These are phyloP conservation scores for Diaporthe vexans DNA, from an alignment of 2,329 filamentous ascomycete genomes.

Conservation along the genomic window DNA sequence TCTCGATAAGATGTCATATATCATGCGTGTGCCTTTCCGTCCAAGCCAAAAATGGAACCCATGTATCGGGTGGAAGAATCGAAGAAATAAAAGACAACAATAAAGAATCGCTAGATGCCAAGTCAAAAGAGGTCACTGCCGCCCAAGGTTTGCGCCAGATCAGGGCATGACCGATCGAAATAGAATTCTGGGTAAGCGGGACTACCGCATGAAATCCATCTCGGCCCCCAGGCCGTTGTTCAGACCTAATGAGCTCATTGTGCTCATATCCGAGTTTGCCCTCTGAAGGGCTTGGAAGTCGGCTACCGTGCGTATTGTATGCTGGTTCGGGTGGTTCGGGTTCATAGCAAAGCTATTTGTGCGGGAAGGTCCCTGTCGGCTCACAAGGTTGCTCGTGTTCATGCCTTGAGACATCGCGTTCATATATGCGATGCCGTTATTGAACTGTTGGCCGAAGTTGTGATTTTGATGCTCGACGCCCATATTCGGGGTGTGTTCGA, in stretches of 20 bases:
- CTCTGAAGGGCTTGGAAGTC: slow-evolving; percentile 66
- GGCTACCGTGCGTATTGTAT: slow-evolving; percentile 58
- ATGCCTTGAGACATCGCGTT: slow-evolving; percentile 43
- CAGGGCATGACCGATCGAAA: neutral
- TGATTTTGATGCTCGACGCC: slow-evolving; percentile 51
- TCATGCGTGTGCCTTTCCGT: slow-evolving; percentile 8
- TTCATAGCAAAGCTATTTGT: slow-evolving; percentile 57
- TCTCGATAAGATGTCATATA: slow-evolving; percentile 23
- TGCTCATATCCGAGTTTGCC: slow-evolving; percentile 56
- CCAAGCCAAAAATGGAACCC: neutral
- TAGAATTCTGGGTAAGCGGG: neutral
- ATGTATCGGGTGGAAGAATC: neutral
- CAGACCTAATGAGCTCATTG: slow-evolving; percentile 53
- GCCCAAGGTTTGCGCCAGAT: neutral
- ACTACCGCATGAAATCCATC: slow-evolving; percentile 53
- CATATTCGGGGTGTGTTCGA: slow-evolving; percentile 52
- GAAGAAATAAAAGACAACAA: neutral
- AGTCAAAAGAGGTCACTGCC: neutral
- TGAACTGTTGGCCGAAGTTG: slow-evolving; percentile 46
- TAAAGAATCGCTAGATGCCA: slow-evolving; percentile 27
- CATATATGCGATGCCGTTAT: slow-evolving; percentile 45
- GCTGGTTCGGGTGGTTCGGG: slow-evolving; percentile 50
- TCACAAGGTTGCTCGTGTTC: slow-evolving; percentile 47
- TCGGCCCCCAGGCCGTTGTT: slow-evolving; percentile 51
- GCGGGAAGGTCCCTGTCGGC: slow-evolving; percentile 54